These are phyloP conservation scores for Staphylotrichum longicolle DNA, from an alignment of 495 filamentous ascomycete species.

Conservation along the genomic window DNA sequence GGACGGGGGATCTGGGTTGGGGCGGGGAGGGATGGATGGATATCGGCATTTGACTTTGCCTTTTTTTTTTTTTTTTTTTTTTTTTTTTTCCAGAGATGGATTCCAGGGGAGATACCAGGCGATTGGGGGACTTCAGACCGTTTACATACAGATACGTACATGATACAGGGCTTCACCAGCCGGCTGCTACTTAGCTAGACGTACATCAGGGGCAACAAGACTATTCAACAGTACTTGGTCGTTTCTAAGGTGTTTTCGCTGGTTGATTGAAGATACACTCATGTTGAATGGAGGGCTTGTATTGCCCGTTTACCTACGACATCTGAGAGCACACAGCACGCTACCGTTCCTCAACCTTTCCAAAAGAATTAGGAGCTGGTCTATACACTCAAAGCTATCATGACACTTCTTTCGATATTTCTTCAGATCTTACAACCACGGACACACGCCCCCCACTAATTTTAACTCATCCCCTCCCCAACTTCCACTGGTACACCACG, in stretches of 20 bases:
- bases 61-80: too few relatives aligned
- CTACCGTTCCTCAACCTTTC: not conserved
- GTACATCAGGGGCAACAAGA: not conserved
- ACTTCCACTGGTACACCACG: constrained; percentile 75
- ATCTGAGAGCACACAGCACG: too few relatives aligned
- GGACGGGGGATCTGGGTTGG: too few relatives aligned
- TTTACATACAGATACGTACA: not conserved
- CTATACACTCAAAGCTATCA: constrained; percentile 9
- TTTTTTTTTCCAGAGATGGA: not conserved
- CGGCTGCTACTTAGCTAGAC: not conserved
- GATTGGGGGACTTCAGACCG: not conserved
- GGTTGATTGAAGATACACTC: too few relatives aligned
- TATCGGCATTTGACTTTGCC: too few relatives aligned
- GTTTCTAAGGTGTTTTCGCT: too few relatives aligned
- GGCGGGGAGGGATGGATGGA: too few relatives aligned
- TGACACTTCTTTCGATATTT: not conserved
- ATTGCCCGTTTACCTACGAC: too few relatives aligned
- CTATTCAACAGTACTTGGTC: not conserved
- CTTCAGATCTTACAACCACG: constrained; percentile 14
- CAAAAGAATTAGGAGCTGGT: not conserved
- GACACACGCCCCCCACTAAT: not conserved
- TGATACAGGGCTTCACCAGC: constrained; percentile 2
- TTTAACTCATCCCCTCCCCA: constrained; percentile 54
- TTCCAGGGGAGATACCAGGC: not conserved
- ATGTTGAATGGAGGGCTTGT: too few relatives aligned